A percentile compares a stretch with the other conserved stretches of the same genome.
Conservation (phyloP, 495 filamentous ascomycete species). For the Penicillium taxi region DNA sequence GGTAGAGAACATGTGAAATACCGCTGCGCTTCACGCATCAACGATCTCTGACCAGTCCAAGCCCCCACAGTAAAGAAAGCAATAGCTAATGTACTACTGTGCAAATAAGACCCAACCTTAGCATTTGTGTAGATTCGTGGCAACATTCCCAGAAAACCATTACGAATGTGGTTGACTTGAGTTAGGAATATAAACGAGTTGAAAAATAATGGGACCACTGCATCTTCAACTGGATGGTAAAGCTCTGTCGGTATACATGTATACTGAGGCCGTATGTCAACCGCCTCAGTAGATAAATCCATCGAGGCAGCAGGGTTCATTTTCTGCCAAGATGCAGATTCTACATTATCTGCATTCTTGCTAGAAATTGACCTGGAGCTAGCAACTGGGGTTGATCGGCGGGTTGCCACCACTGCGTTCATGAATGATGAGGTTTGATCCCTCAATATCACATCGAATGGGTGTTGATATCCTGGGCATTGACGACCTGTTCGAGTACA, state of each 20-base stretch:
- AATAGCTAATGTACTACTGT: conserved; percentile 53
- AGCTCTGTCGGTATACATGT: conserved; percentile 5
- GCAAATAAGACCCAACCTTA: conserved; percentile 38
- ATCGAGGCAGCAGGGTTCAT: not conserved
- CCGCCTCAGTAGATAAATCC: no score
- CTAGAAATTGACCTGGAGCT: not conserved
- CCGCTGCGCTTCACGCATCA: conserved; percentile 29
- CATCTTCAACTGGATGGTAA: conserved; percentile 26
- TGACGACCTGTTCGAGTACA: conserved; percentile 38
- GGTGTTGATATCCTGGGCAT: conserved; percentile 59
- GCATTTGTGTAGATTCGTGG: conserved; percentile 46
- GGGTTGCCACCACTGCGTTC: not conserved
- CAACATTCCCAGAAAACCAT: conserved; percentile 44
- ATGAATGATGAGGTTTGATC: conserved; percentile 54
- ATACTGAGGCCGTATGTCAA: conserved; percentile 6
- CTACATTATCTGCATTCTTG: not conserved
- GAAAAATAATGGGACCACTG: conserved; percentile 27
- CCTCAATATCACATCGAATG: conserved; percentile 60
- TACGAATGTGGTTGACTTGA: conserved; percentile 21
- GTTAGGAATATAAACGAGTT: conserved; percentile 29
- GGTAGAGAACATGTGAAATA: conserved; percentile 42
- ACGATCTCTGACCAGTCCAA: conserved; percentile 37
- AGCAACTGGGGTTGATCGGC: not conserved
- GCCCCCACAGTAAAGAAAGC: conserved; percentile 42
- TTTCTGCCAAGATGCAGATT: not conserved